Evolutionary conservation across 106 monocot genomes (phyloP).

Genomic region (Acorus gramineus): DNA sequence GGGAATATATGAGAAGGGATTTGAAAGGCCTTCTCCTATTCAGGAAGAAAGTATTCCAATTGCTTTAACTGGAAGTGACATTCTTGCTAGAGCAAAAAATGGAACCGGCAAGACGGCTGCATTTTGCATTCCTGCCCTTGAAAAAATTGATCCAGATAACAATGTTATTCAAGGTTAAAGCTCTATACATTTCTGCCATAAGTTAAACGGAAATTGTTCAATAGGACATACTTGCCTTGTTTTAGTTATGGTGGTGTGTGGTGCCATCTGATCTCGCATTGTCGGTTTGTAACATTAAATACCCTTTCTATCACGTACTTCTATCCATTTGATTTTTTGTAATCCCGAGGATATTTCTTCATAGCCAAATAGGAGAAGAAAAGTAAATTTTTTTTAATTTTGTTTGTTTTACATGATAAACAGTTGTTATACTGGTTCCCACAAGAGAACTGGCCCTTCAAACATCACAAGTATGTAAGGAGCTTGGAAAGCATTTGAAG

Average conservation of each 20-base stretch:
- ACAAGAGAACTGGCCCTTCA: conserved; percentile 36
- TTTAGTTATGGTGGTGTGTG: too few species aligned
- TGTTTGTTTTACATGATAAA: neutral
- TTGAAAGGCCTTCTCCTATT: conserved; percentile 57
- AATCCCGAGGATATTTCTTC: too few species aligned
- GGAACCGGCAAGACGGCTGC: conserved; percentile 52
- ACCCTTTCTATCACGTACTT: too few species aligned
- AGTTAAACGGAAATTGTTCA: too few species aligned
- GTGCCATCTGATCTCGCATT: too few species aligned
- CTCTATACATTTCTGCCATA: neutral
- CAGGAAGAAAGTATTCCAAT: conserved; percentile 67
- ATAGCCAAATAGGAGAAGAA: too few species aligned
- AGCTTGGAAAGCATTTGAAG: conserved; percentile 45
- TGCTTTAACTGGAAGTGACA: conserved; percentile 49
- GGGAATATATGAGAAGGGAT: conserved; percentile 60
- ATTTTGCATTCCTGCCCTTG: conserved; percentile 48
- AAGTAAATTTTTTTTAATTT: neutral
- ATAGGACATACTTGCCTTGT: too few species aligned
- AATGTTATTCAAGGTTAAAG: conserved; percentile 47
- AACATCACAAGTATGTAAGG: conserved; percentile 58
- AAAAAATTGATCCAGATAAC: conserved; percentile 53
- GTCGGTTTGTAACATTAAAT: too few species aligned
- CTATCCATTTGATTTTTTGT: too few species aligned
- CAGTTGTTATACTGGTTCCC: conserved; percentile 42
- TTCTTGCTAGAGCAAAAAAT: conserved; percentile 59